Evolutionary conservation across 169 alveolate genomes (phyloP).

Genomic region (Perkinsus marinus): DNA sequence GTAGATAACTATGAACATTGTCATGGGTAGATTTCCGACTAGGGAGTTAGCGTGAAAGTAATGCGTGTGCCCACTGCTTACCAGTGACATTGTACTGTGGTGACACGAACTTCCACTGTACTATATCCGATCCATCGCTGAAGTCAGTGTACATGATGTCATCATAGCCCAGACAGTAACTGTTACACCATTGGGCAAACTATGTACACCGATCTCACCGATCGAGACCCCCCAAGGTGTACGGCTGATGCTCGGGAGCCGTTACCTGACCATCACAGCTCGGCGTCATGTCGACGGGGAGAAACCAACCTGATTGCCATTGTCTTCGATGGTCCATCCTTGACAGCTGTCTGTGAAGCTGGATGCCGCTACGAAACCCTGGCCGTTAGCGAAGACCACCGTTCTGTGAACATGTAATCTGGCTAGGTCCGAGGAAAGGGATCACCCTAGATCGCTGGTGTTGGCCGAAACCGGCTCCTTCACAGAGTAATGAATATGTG

Average conservation of each 20-base stretch:
- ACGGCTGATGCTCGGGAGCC: not conserved
- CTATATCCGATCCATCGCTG: not conserved
- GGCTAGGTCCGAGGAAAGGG: not conserved
- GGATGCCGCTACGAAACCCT: not conserved
- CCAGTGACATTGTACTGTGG: not conserved
- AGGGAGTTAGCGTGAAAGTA: no score
- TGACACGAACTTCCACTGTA: not conserved
- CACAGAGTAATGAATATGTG: not conserved
- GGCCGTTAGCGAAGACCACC: not conserved
- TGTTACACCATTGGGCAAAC: not conserved
- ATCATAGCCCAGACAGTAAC: not conserved
- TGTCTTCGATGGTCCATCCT: not conserved
- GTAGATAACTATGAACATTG: no score
- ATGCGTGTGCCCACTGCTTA: no score
- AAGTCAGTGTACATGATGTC: not conserved
- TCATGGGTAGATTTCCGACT: no score
- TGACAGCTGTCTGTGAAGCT: not conserved
- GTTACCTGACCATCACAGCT: not conserved
- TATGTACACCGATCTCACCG: not conserved
- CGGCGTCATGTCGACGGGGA: no score
- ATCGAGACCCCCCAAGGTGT: not conserved
- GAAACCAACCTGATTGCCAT: not conserved
- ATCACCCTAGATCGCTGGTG: not conserved
- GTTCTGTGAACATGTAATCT: not conserved
- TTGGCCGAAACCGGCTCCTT: not conserved